phyloP scores from a whole-genome alignment of 345 rosid species.

The Balakata baccata region DNA sequence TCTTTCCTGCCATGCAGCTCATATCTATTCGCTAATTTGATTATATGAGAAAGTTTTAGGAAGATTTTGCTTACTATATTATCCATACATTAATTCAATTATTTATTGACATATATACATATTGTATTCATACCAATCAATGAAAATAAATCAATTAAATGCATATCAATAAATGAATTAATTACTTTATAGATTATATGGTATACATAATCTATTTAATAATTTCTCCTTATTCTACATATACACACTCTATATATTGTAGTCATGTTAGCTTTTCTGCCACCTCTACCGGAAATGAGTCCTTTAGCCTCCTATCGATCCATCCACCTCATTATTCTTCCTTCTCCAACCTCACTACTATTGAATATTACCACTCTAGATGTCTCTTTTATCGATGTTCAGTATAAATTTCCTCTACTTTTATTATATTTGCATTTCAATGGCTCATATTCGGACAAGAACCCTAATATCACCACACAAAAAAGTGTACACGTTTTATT shows the following conservation, averaged over 20 bases:
- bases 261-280: slow-evolving; percentile 53
- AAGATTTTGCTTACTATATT: too few relatives aligned
- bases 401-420: slow-evolving; percentile 35
- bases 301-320: slow-evolving; percentile 45
- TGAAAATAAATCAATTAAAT: too few relatives aligned
- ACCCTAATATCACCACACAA: slow-evolving; percentile 76
- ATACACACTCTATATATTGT: slow-evolving; percentile 66
- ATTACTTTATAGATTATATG: too few relatives aligned
- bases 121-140: too few relatives aligned
- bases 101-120: too few relatives aligned
- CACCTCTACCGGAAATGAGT: slow-evolving; percentile 73
- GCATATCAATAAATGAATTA: too few relatives aligned
- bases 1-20: slow-evolving; percentile 79
- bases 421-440: slow-evolving; percentile 53
- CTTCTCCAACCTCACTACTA: slow-evolving; percentile 21
- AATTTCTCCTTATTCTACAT: too few relatives aligned
- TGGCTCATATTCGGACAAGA: slow-evolving; percentile 76
- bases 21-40: slow-evolving; percentile 63
- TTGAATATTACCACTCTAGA: slow-evolving; percentile 42
- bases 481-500: slow-evolving; percentile 70
- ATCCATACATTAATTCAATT: too few relatives aligned
- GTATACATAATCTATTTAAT: too few relatives aligned
- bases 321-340: neutral
- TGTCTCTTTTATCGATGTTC: slow-evolving; percentile 63
- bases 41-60: too few relatives aligned